These are phyloP conservation scores for Exsudoporus frostii DNA, from an alignment of 768 basidiomycete species.

Conservation along the genomic window DNA sequence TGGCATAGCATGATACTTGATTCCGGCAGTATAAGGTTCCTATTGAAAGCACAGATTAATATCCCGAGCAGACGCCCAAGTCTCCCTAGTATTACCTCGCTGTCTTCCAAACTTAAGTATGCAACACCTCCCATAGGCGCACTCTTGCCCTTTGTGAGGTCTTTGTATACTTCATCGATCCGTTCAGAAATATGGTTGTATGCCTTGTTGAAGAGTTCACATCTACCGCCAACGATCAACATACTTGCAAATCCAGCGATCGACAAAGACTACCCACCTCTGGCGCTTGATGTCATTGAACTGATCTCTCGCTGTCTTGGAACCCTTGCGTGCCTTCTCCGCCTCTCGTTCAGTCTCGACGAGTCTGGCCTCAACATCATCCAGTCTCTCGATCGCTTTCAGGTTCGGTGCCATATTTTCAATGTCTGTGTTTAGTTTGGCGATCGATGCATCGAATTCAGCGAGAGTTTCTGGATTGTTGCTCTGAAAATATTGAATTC, in stretches of 20 bases:
- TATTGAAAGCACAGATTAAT: slow-evolving; percentile 26
- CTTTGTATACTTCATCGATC: slow-evolving; percentile 96
- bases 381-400: slow-evolving; percentile 91
- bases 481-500: slow-evolving; percentile 37
- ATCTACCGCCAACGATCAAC: slow-evolving; percentile 32
- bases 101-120: slow-evolving; percentile 93
- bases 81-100: slow-evolving; percentile 61
- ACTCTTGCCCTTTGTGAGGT: slow-evolving; percentile 92
- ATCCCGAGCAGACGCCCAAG: slow-evolving; percentile 8
- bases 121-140: slow-evolving; percentile 95
- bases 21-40: slow-evolving; percentile 84
- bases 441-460: slow-evolving; percentile 70
- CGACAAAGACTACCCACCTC: slow-evolving; percentile 46
- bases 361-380: slow-evolving; percentile 81
- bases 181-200: slow-evolving; percentile 94
- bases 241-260: not conserved
- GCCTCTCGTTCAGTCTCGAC: slow-evolving; percentile 90
- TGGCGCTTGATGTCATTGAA: slow-evolving; percentile 85
- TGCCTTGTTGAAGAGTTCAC: slow-evolving; percentile 91
- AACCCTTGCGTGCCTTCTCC: slow-evolving; percentile 86
- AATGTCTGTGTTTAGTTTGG: slow-evolving; percentile 73
- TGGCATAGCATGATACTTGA: slow-evolving; percentile 99
- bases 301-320: slow-evolving; percentile 84
- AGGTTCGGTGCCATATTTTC: slow-evolving; percentile 94
- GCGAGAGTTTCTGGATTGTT: slow-evolving; percentile 62